Percentiles rank a stretch among this genome's conserved stretches.
Conservation (phyloP, 179 eudicot species). For the Vitellaria paradoxa region DNA sequence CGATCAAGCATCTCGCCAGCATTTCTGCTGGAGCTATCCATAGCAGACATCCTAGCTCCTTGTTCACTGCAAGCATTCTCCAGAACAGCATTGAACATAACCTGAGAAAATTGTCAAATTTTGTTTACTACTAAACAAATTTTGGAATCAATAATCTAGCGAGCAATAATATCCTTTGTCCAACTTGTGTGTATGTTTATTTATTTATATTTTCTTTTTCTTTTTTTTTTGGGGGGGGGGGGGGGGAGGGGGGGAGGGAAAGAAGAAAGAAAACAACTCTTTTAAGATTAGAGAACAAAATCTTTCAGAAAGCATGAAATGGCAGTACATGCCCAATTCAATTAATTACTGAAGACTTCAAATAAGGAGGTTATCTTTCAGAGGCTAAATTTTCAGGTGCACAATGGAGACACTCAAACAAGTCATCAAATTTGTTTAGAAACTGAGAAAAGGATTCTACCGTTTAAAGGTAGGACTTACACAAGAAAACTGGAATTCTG, state of each 20-base stretch:
- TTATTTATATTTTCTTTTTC: too few species aligned
- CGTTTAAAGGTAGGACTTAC: slow-evolving; percentile 32
- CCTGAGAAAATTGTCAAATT: slow-evolving; percentile 37
- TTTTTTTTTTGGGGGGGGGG: too few species aligned
- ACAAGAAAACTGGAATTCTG: slow-evolving; percentile 84
- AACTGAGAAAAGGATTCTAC: not conserved
- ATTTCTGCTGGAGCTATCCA: slow-evolving; percentile 96
- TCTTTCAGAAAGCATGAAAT: not conserved
- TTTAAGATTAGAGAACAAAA: not conserved
- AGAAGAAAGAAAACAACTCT: not conserved
- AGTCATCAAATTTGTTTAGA: not conserved
- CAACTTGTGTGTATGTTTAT: not conserved
- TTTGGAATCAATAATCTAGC: not conserved
- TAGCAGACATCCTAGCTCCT: slow-evolving; percentile 98
- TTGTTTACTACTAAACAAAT: slow-evolving; percentile 7
- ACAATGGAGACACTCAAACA: not conserved
- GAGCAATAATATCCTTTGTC: not conserved
- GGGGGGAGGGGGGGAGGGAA: not conserved
- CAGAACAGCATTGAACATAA: slow-evolving; percentile 83
- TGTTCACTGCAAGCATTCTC: slow-evolving; percentile 99
- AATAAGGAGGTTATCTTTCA: not conserved
- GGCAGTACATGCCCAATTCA: not conserved
- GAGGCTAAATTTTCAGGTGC: not conserved
- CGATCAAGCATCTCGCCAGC: slow-evolving; percentile 99
- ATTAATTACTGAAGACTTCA: not conserved